These are phyloP conservation scores for Erysimum cheiri DNA, from an alignment of 441 rosid genomes.

Conservation along the genomic window DNA sequence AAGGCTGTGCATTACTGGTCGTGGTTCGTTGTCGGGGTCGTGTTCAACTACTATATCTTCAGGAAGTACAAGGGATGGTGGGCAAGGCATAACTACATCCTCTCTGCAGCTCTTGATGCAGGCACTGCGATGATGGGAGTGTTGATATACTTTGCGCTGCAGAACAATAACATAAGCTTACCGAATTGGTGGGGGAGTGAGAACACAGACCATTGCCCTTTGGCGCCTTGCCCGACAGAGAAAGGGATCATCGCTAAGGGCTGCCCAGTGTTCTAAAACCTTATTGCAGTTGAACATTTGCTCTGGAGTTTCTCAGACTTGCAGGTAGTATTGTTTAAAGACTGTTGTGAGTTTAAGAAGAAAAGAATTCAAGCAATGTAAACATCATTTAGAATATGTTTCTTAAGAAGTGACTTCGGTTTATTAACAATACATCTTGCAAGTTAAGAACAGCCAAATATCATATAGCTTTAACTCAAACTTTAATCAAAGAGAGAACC, in stretches of 20 bases:
- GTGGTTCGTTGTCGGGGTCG: conserved; percentile 68
- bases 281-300: conserved; percentile 7
- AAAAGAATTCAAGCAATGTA: neutral
- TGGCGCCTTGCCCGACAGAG: conserved; percentile 73
- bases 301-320: conserved; percentile 9
- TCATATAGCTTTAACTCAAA: neutral
- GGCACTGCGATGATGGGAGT: conserved; percentile 75
- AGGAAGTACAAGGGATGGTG: conserved; percentile 72
- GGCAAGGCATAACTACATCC: conserved; percentile 71
- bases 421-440: conserved; percentile 1
- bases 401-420: neutral
- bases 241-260: conserved; percentile 57
- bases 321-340: conserved; percentile 9
- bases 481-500: neutral
- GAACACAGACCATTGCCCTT: conserved; percentile 59
- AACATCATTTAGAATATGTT: neutral
- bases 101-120: conserved; percentile 77
- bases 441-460: conserved; percentile 3
- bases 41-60: conserved; percentile 69
- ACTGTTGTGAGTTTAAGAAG: conserved; percentile 12
- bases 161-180: conserved; percentile 51
- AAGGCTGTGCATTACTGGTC: conserved; percentile 65
- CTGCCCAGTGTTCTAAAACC: conserved; percentile 56
- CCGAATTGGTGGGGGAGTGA: conserved; percentile 79
- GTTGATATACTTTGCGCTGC: conserved; percentile 61